phyloP scores from a whole-genome alignment of 352 stramenopile genomes.

The Phytophthora citrophthora region DNA sequence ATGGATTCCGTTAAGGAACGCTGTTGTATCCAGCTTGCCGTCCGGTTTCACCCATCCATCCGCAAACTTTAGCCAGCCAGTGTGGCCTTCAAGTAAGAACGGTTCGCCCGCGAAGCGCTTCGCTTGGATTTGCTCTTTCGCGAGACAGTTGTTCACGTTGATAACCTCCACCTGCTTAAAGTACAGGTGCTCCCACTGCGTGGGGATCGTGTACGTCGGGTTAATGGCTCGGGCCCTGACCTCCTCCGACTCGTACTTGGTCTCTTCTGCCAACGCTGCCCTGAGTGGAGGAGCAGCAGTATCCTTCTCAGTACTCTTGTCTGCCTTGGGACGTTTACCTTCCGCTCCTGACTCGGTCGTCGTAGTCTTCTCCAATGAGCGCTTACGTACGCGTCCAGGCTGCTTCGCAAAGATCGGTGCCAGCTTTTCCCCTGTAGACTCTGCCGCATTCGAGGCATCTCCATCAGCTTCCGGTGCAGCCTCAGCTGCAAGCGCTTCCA shows the following conservation, averaged over 20 bases:
- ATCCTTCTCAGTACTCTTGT: slow-evolving; percentile 4
- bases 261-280: slow-evolving; percentile 26
- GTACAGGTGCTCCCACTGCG: slow-evolving; percentile 76
- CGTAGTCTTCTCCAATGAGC: slow-evolving; percentile 41
- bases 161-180: slow-evolving; percentile 70
- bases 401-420: slow-evolving; percentile 40
- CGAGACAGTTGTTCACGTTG: slow-evolving; percentile 59
- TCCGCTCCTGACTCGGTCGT: slow-evolving; percentile 3
- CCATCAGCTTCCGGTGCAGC: neutral
- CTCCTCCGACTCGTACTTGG: slow-evolving; percentile 37
- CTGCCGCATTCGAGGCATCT: slow-evolving; percentile 1
- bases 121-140: slow-evolving; percentile 63
- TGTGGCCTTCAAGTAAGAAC: slow-evolving; percentile 74
- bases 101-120: slow-evolving; percentile 73
- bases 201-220: slow-evolving; percentile 69
- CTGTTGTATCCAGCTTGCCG: slow-evolving; percentile 57
- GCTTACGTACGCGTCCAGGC: slow-evolving; percentile 31
- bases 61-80: slow-evolving; percentile 69
- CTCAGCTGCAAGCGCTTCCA: slow-evolving; percentile 20
- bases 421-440: slow-evolving; percentile 27
- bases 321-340: slow-evolving; percentile 28
- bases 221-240: slow-evolving; percentile 45
- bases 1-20: slow-evolving; percentile 73
- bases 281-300: slow-evolving; percentile 18
- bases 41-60: slow-evolving; percentile 69